Percentiles rank a stretch among this genome's conserved stretches.
Evolutionary conservation across 495 filamentous ascomycete species (phyloP).

Genomic region (Aspergillus kassunensis): DNA sequence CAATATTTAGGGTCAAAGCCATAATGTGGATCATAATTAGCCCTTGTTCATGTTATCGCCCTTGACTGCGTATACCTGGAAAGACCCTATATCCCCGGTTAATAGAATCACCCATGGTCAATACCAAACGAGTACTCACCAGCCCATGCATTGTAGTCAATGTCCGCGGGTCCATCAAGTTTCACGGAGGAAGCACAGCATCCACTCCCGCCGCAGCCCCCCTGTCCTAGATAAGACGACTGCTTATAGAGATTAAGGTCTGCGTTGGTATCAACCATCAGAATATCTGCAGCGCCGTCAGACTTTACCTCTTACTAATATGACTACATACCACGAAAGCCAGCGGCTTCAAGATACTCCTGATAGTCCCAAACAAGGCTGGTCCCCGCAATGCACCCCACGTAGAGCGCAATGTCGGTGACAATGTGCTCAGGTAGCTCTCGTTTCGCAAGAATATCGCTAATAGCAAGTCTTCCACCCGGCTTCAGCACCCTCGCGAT

Average conservation of each 20-base stretch:
- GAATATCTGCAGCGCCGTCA: constrained; percentile 30
- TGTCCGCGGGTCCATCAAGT: too few relatives aligned
- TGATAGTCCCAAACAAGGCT: constrained; percentile 53
- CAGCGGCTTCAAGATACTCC: constrained; percentile 44
- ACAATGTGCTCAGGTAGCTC: constrained; percentile 45
- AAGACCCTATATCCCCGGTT: constrained; percentile 6
- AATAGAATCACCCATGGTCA: too few relatives aligned
- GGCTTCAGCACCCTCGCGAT: constrained; percentile 60
- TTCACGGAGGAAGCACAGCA: too few relatives aligned
- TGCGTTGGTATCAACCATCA: constrained; percentile 45
- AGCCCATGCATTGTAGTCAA: too few relatives aligned
- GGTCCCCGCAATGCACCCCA: constrained; percentile 59
- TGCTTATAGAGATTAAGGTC: constrained; percentile 54
- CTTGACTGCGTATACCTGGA: constrained; percentile 15
- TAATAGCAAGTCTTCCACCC: constrained; percentile 58
- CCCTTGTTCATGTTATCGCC: constrained; percentile 5
- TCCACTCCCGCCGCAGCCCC: constrained; percentile 4
- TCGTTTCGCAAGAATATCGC: constrained; percentile 57
- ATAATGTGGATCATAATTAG: too few relatives aligned
- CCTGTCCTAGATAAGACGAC: constrained; percentile 12
- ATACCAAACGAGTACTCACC: too few relatives aligned
- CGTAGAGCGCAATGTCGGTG: constrained; percentile 50
- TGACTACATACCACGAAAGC: constrained; percentile 42
- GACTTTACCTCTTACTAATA: too few relatives aligned
- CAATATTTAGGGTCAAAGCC: too few relatives aligned